Evolutionary conservation across 164 flowering plant genomes (phyloP).

Genomic region (Akebia trifoliata): DNA sequence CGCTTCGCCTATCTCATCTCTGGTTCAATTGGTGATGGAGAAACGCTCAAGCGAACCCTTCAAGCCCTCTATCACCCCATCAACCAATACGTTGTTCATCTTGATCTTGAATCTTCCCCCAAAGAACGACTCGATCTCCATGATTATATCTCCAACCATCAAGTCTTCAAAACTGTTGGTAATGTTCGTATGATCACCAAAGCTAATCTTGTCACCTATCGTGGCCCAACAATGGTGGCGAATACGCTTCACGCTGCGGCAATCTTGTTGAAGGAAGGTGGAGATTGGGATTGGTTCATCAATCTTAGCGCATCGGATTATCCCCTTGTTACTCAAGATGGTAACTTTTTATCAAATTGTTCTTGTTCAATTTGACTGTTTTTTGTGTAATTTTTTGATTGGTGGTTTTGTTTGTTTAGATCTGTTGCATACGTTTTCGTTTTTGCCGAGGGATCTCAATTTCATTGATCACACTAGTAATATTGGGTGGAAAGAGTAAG

Average conservation of each 20-base stretch:
- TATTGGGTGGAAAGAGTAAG: conserved; percentile 95
- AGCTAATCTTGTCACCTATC: conserved; percentile 66
- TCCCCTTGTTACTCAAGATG: conserved; percentile 89
- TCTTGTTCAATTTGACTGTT: neutral
- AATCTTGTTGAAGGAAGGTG: conserved; percentile 50
- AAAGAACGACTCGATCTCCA: conserved; percentile 69
- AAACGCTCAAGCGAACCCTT: conserved; percentile 44
- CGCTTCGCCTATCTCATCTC: conserved; percentile 76
- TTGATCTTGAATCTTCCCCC: conserved; percentile 67
- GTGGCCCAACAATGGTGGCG: conserved; percentile 81
- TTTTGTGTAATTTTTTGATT: neutral
- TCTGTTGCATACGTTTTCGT: conserved; percentile 74
- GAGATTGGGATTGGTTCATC: conserved; percentile 93
- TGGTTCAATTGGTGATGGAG: conserved; percentile 70
- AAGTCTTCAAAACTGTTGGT: conserved; percentile 33
- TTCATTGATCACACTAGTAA: conserved; percentile 83
- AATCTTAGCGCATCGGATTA: conserved; percentile 89
- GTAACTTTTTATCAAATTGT: conserved; percentile 26
- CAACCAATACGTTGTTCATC: conserved; percentile 72
- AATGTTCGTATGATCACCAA: conserved; percentile 78
- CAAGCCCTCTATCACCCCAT: conserved; percentile 81
- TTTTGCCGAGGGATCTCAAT: conserved; percentile 78
- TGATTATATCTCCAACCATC: conserved; percentile 38
- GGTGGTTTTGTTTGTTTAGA: conserved; percentile 37
- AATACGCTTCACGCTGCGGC: conserved; percentile 69